Conservation (phyloP, 305 asterid species). For the Fraxinus platypoda region DNA sequence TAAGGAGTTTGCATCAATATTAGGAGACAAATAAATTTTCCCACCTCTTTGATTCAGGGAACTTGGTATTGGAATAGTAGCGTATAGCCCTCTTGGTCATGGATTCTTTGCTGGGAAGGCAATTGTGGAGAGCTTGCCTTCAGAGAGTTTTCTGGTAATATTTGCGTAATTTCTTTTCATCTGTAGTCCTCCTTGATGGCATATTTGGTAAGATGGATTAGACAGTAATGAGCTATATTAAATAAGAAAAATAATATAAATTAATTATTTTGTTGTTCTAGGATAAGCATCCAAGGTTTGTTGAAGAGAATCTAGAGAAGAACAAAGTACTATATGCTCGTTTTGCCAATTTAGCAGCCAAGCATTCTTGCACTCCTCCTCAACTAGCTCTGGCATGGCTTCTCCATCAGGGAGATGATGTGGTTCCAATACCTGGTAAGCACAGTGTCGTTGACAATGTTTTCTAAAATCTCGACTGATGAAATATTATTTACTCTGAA, state of each 20-base stretch:
- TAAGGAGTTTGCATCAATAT: not conserved
- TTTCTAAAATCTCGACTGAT: not conserved
- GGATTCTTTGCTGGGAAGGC: constrained; percentile 62
- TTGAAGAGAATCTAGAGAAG: constrained; percentile 42
- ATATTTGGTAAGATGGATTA: not conserved
- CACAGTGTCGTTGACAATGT: not conserved
- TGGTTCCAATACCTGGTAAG: constrained; percentile 55
- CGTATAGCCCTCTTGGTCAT: constrained; percentile 54
- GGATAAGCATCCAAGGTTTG: constrained; percentile 43
- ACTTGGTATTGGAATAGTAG: constrained; percentile 61
- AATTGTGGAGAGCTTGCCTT: constrained; percentile 34
- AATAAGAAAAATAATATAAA: not conserved
- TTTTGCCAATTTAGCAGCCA: constrained; percentile 39
- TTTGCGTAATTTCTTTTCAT: not conserved
- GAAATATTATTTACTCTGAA: not conserved
- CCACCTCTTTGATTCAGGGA: constrained; percentile 28
- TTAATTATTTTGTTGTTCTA: constrained; percentile 7
- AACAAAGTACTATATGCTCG: constrained; percentile 37
- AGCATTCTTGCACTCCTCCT: constrained; percentile 41
- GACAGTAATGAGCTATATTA: not conserved
- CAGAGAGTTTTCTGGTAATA: constrained; percentile 38
- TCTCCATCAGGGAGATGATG: constrained; percentile 47
- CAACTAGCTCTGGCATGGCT: constrained; percentile 63
- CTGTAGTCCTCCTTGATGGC: not conserved
- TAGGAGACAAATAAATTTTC: not conserved